phyloP scores from a whole-genome alignment of 2,329 filamentous ascomycete genomes.

The Fusarium newnesense region DNA sequence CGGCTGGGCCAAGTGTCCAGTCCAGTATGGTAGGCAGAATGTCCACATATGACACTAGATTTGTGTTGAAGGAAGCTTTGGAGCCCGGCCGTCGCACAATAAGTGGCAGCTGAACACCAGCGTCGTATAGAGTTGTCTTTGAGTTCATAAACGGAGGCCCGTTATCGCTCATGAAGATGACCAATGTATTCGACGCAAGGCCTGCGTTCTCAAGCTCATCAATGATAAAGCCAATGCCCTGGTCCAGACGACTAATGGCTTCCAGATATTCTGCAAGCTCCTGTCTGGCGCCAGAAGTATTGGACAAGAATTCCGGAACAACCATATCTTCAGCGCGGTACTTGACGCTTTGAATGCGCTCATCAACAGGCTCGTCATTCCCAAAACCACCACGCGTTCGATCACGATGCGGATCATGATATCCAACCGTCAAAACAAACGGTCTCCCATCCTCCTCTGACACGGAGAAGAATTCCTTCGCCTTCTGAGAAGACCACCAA shows the following conservation, averaged over 20 bases:
- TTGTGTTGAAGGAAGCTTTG: constrained; percentile 50
- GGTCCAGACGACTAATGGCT: constrained; percentile 55
- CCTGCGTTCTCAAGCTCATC: constrained; percentile 47
- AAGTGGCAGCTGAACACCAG: constrained; percentile 56
- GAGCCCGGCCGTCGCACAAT: constrained; percentile 51
- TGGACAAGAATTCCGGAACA: constrained; percentile 54
- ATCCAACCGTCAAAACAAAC: background rate
- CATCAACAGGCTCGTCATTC: background rate
- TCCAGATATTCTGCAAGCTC: constrained; percentile 57
- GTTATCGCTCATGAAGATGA: constrained; percentile 61
- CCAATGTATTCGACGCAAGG: constrained; percentile 51
- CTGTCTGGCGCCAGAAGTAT: constrained; percentile 52
- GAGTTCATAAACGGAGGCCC: constrained; percentile 62
- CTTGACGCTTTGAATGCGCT: constrained; percentile 1
- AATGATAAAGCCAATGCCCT: constrained; percentile 54
- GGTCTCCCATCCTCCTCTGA: background rate
- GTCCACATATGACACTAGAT: constrained; percentile 58
- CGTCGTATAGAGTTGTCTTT: constrained; percentile 61
- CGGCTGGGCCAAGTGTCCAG: constrained; percentile 42
- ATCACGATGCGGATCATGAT: background rate
- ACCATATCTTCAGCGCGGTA: constrained; percentile 48
- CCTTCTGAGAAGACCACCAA: background rate
- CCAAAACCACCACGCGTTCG: background rate
- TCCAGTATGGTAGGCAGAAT: constrained; percentile 58
- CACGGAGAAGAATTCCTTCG: background rate